Evolutionary conservation across 1,284 basidiomycete species (phyloP).

Genomic region (Neolentinus lepideus): DNA sequence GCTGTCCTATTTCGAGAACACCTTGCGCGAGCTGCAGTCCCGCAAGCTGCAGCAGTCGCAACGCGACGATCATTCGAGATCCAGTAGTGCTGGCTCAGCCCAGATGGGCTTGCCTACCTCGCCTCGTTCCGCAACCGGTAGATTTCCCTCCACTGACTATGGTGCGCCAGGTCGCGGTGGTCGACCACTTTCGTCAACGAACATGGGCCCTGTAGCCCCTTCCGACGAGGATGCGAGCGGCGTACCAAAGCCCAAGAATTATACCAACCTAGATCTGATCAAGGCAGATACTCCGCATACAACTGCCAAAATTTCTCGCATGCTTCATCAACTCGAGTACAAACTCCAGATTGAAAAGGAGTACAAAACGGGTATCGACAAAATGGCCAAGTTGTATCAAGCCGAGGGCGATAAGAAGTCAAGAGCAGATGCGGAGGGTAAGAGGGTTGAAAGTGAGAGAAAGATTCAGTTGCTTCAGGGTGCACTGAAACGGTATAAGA

Average conservation of each 20-base stretch:
- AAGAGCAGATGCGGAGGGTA: constrained; percentile 86
- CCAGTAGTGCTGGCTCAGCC: constrained; percentile 29
- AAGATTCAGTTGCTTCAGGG: constrained; percentile 93
- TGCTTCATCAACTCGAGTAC: constrained; percentile 99
- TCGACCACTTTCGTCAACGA: constrained; percentile 28
- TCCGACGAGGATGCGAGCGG: constrained; percentile 27
- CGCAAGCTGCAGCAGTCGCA: constrained; percentile 61
- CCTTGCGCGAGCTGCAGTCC: constrained; percentile 76
- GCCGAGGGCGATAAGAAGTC: constrained; percentile 96
- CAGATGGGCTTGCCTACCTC: constrained; percentile 19
- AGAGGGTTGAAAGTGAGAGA: constrained; percentile 90
- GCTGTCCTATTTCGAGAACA: constrained; percentile 84
- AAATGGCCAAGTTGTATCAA: constrained; percentile 94
- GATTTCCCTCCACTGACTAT: constrained; percentile 25
- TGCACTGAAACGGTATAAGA: constrained; percentile 95
- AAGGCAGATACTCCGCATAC: constrained; percentile 97
- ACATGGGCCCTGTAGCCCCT: constrained; percentile 27
- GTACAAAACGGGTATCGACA: constrained; percentile 98
- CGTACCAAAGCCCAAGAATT: constrained; percentile 50
- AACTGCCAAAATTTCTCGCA: constrained; percentile 93
- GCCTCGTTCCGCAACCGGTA: constrained; percentile 9
- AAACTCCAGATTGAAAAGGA: constrained; percentile 98
- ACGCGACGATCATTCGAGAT: constrained; percentile 48
- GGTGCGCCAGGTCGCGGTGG: constrained; percentile 31
- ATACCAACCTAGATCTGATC: constrained; percentile 85